Evolutionary conservation across 2,329 filamentous ascomycete species (phyloP).

Genomic region (Thelonectria olida): DNA sequence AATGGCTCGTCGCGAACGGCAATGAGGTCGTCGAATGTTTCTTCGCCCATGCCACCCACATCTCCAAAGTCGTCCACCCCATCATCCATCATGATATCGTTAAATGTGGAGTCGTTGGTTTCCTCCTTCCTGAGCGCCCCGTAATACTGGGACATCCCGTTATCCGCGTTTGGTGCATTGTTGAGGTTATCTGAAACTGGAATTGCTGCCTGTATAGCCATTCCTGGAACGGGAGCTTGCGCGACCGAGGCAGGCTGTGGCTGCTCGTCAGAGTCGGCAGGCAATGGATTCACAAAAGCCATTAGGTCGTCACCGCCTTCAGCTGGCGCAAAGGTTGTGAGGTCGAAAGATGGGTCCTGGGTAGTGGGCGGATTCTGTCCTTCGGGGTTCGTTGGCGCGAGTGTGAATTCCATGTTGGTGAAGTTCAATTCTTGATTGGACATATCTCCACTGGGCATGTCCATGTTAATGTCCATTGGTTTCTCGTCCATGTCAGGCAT

Average conservation of each 20-base stretch:
- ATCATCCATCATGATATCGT: slow-evolving; percentile 58
- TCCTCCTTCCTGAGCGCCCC: slow-evolving; percentile 31
- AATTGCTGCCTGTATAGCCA: slow-evolving; percentile 23
- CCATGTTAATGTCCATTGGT: slow-evolving; percentile 34
- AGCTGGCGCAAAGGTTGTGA: slow-evolving; percentile 52
- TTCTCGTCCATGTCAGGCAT: slow-evolving; percentile 41
- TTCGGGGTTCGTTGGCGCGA: slow-evolving; percentile 54
- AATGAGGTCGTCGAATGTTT: slow-evolving; percentile 62
- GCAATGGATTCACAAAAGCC: slow-evolving; percentile 43
- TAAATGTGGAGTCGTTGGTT: slow-evolving; percentile 46
- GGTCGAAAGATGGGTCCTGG: slow-evolving; percentile 55
- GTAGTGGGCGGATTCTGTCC: slow-evolving; percentile 33
- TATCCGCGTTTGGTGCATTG: background rate
- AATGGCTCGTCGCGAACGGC: slow-evolving; percentile 52
- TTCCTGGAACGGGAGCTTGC: slow-evolving; percentile 20
- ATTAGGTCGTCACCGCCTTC: slow-evolving; percentile 44
- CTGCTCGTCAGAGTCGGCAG: slow-evolving; percentile 34
- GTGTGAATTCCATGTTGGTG: slow-evolving; percentile 65
- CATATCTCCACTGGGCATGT: slow-evolving; percentile 26
- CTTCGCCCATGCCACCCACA: slow-evolving; percentile 43
- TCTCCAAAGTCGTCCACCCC: slow-evolving; percentile 46
- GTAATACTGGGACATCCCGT: background rate
- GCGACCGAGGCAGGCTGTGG: slow-evolving; percentile 15
- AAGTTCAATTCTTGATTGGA: slow-evolving; percentile 56
- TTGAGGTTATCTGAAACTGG: slow-evolving; percentile 5